Evolutionary conservation across 2,329 filamentous ascomycete species (phyloP), one percentile per base, ranked within the genome.

Genomic region (Hypoxylon sp.): DNA sequence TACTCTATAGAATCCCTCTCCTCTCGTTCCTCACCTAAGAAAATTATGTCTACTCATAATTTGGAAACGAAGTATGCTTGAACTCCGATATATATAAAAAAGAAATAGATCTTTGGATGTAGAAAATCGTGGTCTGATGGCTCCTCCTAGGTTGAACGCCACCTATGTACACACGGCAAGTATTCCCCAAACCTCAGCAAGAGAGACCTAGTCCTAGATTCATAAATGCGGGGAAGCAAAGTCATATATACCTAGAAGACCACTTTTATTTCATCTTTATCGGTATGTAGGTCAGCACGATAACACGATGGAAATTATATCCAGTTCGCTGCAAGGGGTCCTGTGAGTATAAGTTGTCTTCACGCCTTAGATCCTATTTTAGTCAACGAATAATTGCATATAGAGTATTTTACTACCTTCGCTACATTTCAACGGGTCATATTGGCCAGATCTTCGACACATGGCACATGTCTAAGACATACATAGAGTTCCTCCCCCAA

Each of bases 401-500:
- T 40, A 14, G 16, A 40, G 8, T 18, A 4, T 40, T 9, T 40
- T 20, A 40, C 36, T 40, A 40, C 20, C 8, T 40, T 18, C 9
- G 16, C 36, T 40, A 40, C 16, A 40, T 40, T 11, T 9, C 16
- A 16, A 3, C n/a, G 16, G 5, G 7, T 18, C 7, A 14, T 20
- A 40, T 40, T 40, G 4, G 7, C 7, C 18, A 52, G 36, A 42
- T 53, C 33, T 53, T 53, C 50, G 53, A 24, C 57, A 40, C 57
- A 60, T 60, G 57, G 57, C 57, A 53, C 49, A 22, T 61, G 58
- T 61, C 58, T 61, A 50, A 61, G 58, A 55, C 58, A 61, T 49
- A 36, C 55, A 36, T 45, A 44, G 24, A 6, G 18, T 16, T 26
- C 46, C 38, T 32, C 38, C 44, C 20, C 18, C 26, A 51, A 36